Evolutionary conservation across 805 yeast species (phyloP).

Genomic region (Clavispora carvajalis): DNA sequence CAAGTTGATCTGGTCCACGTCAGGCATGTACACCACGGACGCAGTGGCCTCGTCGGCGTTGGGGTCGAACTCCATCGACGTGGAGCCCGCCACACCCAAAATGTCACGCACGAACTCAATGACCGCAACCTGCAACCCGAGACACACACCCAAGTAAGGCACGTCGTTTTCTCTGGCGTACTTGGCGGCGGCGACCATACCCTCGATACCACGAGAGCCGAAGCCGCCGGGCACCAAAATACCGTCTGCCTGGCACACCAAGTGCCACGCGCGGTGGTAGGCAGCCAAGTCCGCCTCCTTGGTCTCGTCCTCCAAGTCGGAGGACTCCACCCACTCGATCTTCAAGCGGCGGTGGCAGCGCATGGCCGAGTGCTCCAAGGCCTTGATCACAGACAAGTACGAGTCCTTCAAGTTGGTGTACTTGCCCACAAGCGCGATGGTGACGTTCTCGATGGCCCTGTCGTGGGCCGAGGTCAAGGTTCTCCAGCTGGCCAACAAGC

Average conservation of each 20-base stretch:
- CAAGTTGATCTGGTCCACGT: slow-evolving; percentile 87
- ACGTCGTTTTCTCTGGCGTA: slow-evolving; percentile 96
- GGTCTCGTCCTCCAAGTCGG: slow-evolving; percentile 75
- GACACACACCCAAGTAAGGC: slow-evolving; percentile 95
- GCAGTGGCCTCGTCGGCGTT: slow-evolving; percentile 57
- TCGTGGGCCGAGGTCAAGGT: slow-evolving; percentile 75
- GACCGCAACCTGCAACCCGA: slow-evolving; percentile 95
- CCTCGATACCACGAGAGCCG: slow-evolving; percentile 96
- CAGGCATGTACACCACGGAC: slow-evolving; percentile 96
- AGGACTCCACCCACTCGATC: slow-evolving; percentile 94
- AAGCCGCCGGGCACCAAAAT: slow-evolving; percentile 98
- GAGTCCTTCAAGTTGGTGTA: slow-evolving; percentile 94
- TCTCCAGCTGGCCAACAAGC: slow-evolving; percentile 73
- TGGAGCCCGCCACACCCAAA: slow-evolving; percentile 61
- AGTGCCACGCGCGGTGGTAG: slow-evolving; percentile 94
- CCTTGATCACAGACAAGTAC: slow-evolving; percentile 88
- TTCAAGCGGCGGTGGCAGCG: slow-evolving; percentile 76
- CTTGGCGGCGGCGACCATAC: slow-evolving; percentile 94
- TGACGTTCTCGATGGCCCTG: slow-evolving; percentile 76
- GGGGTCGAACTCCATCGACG: slow-evolving; percentile 77
- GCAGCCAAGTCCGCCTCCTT: slow-evolving; percentile 60
- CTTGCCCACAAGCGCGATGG: slow-evolving; percentile 95
- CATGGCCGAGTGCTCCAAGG: slow-evolving; percentile 94
- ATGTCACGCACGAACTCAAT: slow-evolving; percentile 87
- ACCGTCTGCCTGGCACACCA: slow-evolving; percentile 90